Evolutionary conservation across 139 green algal species (phyloP), one percentile per base, ranked within the genome.

Genomic region (Chloropicon primus): DNA sequence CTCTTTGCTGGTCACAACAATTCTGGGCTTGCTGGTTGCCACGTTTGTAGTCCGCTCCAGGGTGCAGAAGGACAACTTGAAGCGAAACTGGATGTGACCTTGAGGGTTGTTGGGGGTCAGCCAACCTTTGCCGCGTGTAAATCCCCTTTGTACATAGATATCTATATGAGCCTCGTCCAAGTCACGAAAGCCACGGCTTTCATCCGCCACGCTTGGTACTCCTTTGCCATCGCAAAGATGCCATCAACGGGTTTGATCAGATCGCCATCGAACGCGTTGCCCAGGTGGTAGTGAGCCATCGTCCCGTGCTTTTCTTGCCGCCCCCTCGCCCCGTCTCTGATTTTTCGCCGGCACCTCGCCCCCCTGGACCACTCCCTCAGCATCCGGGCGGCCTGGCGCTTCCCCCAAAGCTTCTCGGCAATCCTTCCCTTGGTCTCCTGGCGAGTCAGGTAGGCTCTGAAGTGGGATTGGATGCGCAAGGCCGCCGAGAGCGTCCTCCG

Each of bases 1-100:
- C 76, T 90, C 85, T 0, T 83, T 98, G 73, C 87, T 98, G 76
- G 76, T 97, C 17, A 71, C 90, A 1, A 92, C 91, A 0, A 78
- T 97, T 24, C 23, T 88, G 5, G 86, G 26, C 2, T 79, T 97
- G 74, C 17, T 82, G 0, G 76, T 80, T 0, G 91, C 82, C 21
- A 80, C 88, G 0, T 74, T 86, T 3, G 82, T 88, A 22, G 81
- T 90, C 28, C 73, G 79, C 5, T 73, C 74, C 24, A 74, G 86
- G 53, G 80, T 82, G 2, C 75, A 85, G 25, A 78, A 85, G 17
- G 74, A 78, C 0, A 75, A 85, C 25, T 76, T 96, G 1, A 85
- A 86, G 53, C 25, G 75, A 2, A 91, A 89, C 82, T 96, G 91
- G 91, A 76, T 87, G 75, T 94, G 71, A 74, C 29, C 77, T 80